These are phyloP conservation scores for Saturnispora quitensis DNA, from an alignment of 805 yeast species.

Conservation along the genomic window DNA sequence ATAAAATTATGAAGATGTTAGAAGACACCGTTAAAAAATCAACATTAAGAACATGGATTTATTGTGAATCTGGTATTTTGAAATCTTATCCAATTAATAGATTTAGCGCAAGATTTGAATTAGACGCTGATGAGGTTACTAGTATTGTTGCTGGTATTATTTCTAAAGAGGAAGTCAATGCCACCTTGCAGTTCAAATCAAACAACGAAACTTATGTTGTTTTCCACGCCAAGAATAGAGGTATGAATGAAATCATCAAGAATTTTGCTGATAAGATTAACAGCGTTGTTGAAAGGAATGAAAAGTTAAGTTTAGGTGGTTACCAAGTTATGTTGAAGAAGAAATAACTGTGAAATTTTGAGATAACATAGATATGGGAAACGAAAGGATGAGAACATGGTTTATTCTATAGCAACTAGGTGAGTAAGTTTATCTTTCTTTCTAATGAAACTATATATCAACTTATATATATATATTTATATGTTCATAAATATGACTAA, in stretches of 20 bases:
- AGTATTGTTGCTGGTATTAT: constrained; percentile 69
- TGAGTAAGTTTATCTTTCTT: neutral
- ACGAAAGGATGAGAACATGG: neutral
- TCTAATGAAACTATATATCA: neutral
- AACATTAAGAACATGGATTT: constrained; percentile 87
- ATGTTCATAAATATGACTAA: neutral
- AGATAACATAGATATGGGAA: neutral
- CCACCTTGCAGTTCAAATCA: constrained; percentile 60
- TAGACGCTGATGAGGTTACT: constrained; percentile 45
- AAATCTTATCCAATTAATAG: constrained; percentile 61
- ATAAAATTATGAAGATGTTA: constrained; percentile 51
- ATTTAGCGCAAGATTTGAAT: constrained; percentile 58
- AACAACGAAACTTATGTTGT: constrained; percentile 57
- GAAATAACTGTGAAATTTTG: constrained; percentile 3
- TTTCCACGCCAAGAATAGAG: constrained; percentile 65
- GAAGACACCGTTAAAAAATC: constrained; percentile 74
- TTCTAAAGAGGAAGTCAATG: constrained; percentile 66
- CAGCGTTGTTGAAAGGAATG: constrained; percentile 75
- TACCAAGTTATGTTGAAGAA: constrained; percentile 32
- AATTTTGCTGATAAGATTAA: constrained; percentile 74
- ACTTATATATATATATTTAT: neutral
- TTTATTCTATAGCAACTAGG: neutral
- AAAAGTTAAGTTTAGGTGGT: constrained; percentile 73
- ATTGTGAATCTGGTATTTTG: constrained; percentile 72
- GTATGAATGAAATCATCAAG: constrained; percentile 80